Base-by-base conservation (phyloP, 78 protist species). In the Dictyostelium firmibasis region DNA sequence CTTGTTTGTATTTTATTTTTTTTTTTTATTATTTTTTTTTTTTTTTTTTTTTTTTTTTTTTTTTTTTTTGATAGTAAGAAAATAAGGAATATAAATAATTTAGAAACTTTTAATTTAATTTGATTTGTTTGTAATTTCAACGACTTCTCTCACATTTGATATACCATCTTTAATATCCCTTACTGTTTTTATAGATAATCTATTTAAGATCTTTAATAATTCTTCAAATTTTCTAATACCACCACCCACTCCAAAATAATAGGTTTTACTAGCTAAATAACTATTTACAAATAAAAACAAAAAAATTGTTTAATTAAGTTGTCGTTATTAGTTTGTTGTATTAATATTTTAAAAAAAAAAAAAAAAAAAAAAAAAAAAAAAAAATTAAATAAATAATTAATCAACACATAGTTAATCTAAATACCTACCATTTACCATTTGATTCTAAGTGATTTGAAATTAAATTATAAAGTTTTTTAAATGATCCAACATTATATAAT, bases 241-340 rank as follows among this genome's bases (percentile, higher is more conserved):
- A 44, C 93, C 93, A 27, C 93, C 93, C 23, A 88, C 93, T 35
- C 93, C 93, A 88, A 88, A 88, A 62, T 88, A 88, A 44, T 77
- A 88, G 5, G 93, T 70, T 67, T 88, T 88, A 14, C 79, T 75
- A 33, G 93, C 83, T 47, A 88, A 36, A 25, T 60, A 67, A 88
- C 92, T 86, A 85, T 31, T 44, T 29, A 10, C 13, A 57, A 33
- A 57, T 33, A 53, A 72, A 33, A 7, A 23, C 25, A n/a, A n/a
- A 41, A 29, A 33, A 33, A 67, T 70, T 72, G 33, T 33, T 18
- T 41, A 11, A 43, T 38, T 77, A 77, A 11, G n/a, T 41, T 77
- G 29, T 41, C 18, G n/a, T 38, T 43, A 16, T 41, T 23, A 9
- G 29, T 41, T 18, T 76, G 60, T 76, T 50, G 36, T 76, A n/a